These are phyloP conservation scores for Coemansia sp. DNA, from an alignment of 192 early-diverging fungal species.

Conservation along the genomic window DNA sequence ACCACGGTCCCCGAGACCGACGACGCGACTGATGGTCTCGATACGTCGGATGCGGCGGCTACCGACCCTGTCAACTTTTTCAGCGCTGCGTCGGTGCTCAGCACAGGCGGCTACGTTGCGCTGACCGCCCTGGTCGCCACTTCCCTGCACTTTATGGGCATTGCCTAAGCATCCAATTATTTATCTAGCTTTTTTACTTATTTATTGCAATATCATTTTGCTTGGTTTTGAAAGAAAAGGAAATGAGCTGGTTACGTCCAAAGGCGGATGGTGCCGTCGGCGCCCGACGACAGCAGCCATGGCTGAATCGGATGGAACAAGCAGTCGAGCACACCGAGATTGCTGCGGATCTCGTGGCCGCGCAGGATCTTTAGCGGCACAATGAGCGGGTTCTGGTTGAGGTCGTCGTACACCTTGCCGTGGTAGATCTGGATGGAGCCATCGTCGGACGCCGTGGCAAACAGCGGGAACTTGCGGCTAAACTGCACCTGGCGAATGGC, in stretches of 20 bases:
- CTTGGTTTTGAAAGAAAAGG: neutral
- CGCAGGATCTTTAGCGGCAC: constrained; percentile 95
- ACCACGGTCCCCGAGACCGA: constrained; percentile 33
- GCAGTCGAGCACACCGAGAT: constrained; percentile 75
- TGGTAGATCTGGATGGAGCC: constrained; percentile 95
- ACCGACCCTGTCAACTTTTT: constrained; percentile 48
- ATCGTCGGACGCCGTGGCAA: constrained; percentile 91
- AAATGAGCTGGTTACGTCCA: constrained; percentile 60
- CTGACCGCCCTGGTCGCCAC: constrained; percentile 38
- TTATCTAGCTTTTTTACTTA: neutral
- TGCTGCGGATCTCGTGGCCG: constrained; percentile 72
- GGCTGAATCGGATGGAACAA: constrained; percentile 97
- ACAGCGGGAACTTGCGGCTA: constrained; percentile 87
- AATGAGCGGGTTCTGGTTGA: constrained; percentile 95
- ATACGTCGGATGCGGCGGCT: constrained; percentile 15
- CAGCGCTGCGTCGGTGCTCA: constrained; percentile 37
- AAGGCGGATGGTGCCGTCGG: constrained; percentile 84
- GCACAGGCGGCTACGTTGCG: constrained; percentile 36
- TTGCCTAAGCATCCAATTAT: constrained; percentile 16
- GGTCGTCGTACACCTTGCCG: constrained; percentile 95
- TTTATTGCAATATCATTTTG: constrained; percentile 2
- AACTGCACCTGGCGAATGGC: constrained; percentile 87
- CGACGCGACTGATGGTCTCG: constrained; percentile 40
- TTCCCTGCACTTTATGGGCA: constrained; percentile 38
- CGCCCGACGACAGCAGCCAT: constrained; percentile 92